Conservation (phyloP, 1,284 basidiomycete genomes). For the Athelia sp. region DNA sequence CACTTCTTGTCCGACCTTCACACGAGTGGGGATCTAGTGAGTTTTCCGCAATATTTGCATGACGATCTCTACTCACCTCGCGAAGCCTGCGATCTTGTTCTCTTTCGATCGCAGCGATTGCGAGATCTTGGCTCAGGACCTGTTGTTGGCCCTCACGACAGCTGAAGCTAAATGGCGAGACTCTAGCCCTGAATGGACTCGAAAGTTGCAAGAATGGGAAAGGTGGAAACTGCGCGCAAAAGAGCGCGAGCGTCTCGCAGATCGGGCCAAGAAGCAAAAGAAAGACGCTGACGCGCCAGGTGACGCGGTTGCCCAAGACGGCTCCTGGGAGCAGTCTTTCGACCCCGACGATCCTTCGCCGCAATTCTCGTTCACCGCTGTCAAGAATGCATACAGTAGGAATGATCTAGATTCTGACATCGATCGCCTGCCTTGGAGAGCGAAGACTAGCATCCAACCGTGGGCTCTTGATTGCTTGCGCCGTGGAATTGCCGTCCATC, state of each 20-base stretch:
- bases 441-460: slow-evolving; percentile 26
- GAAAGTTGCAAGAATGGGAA: slow-evolving; percentile 48
- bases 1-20: slow-evolving; percentile 52
- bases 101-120: slow-evolving; percentile 57
- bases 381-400: slow-evolving; percentile 35
- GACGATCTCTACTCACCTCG: slow-evolving; percentile 1
- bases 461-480: slow-evolving; percentile 46
- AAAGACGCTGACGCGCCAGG: slow-evolving; percentile 25
- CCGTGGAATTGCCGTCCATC: slow-evolving; percentile 66
- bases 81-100: slow-evolving; percentile 62
- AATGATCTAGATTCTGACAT: slow-evolving; percentile 48
- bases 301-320: slow-evolving; percentile 14
- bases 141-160: slow-evolving; percentile 31
- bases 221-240: slow-evolving; percentile 41
- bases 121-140: slow-evolving; percentile 42
- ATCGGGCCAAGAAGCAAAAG: slow-evolving; percentile 27
- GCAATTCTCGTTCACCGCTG: slow-evolving; percentile 57
- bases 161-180: slow-evolving; percentile 48
- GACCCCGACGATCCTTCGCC: slow-evolving; percentile 51
- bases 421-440: slow-evolving; percentile 22
- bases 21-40: slow-evolving; percentile 42
- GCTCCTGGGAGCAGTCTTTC: slow-evolving; percentile 49
- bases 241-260: slow-evolving; percentile 35
- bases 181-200: slow-evolving; percentile 41
- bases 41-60: slow-evolving; percentile 16